Conservation (phyloP, 148 eudicot genomes). For the Chenopodium berlandieri region DNA sequence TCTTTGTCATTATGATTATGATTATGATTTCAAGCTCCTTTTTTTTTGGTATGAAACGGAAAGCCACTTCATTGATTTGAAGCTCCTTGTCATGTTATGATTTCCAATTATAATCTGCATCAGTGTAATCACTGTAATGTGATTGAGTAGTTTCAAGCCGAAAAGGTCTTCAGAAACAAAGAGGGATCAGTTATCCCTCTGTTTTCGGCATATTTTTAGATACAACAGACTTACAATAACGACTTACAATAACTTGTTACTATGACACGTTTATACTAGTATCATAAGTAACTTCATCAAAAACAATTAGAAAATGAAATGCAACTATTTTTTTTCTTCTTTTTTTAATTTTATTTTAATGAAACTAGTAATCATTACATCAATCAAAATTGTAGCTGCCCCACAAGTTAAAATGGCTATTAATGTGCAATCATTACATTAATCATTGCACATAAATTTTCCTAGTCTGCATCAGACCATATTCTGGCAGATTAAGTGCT, state of each 20-base stretch:
- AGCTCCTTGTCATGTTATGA: background rate
- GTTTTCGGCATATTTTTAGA: background rate
- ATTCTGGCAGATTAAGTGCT: background rate
- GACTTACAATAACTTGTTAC: background rate
- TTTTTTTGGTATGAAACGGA: too few species aligned
- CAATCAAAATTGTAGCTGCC: constrained; percentile 5
- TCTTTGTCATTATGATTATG: background rate
- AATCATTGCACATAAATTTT: background rate
- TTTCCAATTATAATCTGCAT: too few species aligned
- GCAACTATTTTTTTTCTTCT: background rate
- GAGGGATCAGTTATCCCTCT: background rate
- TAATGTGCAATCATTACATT: constrained; percentile 4
- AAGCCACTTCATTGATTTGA: too few species aligned
- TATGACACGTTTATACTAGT: too few species aligned
- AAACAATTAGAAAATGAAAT: background rate
- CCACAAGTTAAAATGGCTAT: background rate
- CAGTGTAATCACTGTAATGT: background rate
- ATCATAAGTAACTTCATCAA: too few species aligned
- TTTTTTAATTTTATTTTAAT: too few species aligned
- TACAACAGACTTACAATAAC: background rate
- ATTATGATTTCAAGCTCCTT: background rate
- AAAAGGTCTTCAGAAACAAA: background rate
- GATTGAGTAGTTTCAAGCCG: background rate
- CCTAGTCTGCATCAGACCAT: background rate
- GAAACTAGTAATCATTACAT: background rate